Percentiles rank a stretch among this genome's conserved stretches.
These are phyloP conservation scores for Hyphopichia buzzinii DNA, from an alignment of 1,139 yeast genomes.

Conservation along the genomic window DNA sequence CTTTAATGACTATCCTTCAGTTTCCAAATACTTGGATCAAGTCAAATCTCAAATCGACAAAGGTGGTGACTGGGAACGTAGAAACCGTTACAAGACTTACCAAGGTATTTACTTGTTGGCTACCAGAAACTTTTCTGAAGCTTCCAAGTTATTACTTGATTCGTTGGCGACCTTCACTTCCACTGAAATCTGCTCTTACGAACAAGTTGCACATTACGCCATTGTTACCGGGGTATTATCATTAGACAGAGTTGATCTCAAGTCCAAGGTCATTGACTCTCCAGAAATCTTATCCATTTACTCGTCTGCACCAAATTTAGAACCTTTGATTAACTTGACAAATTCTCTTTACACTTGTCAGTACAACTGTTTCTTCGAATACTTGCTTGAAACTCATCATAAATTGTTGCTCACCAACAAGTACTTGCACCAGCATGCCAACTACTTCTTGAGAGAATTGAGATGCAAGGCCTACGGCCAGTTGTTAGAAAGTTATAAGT, in stretches of 20 bases:
- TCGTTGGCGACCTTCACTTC: conserved; percentile 94
- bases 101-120: conserved; percentile 81
- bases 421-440: conserved; percentile 75
- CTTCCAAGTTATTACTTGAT: conserved; percentile 79
- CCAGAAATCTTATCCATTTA: conserved; percentile 87
- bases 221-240: conserved; percentile 82
- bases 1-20: conserved; percentile 71
- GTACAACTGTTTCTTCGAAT: conserved; percentile 76
- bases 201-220: conserved; percentile 86
- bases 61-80: conserved; percentile 99
- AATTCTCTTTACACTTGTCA: conserved; percentile 89
- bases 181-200: conserved; percentile 87
- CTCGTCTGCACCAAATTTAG: conserved; percentile 68
- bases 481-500: conserved; percentile 88
- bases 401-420: conserved; percentile 70
- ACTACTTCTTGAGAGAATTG: conserved; percentile 85
- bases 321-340: conserved; percentile 80
- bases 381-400: conserved; percentile 76
- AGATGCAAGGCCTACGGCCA: conserved; percentile 95
- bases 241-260: conserved; percentile 80
- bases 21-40: conserved; percentile 72
- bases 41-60: conserved; percentile 77
- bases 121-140: conserved; percentile 81
- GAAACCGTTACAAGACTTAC: conserved; percentile 91
- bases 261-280: conserved; percentile 82